Conservation (phyloP, 768 basidiomycete species). For the Hericium erinaceus region DNA sequence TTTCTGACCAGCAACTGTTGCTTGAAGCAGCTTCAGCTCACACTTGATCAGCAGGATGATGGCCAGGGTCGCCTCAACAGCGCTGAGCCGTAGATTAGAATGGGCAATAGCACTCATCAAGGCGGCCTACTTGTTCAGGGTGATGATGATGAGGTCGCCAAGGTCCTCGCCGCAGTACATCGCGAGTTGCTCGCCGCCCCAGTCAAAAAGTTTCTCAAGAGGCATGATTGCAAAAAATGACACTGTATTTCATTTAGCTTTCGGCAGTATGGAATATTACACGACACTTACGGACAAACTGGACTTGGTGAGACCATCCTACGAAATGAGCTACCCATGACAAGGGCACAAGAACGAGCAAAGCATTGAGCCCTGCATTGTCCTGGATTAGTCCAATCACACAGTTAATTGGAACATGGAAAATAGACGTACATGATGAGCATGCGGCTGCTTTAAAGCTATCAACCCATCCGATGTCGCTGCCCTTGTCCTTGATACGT, state of each 20-base stretch:
- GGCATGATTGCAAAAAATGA: conserved; percentile 60
- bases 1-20: conserved; percentile 52
- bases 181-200: conserved; percentile 46
- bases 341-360: conserved; percentile 48
- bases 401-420: neutral
- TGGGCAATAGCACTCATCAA: neutral
- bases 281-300: conserved; percentile 20
- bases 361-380: conserved; percentile 44
- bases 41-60: conserved; percentile 59
- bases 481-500: conserved; percentile 6
- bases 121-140: conserved; percentile 50
- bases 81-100: conserved; percentile 24
- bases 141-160: conserved; percentile 58
- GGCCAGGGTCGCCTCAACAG: conserved; percentile 64
- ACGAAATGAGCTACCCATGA: conserved; percentile 52
- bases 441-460: conserved; percentile 1
- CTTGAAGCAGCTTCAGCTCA: conserved; percentile 62
- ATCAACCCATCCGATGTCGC: conserved; percentile 1
- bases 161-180: conserved; percentile 47
- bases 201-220: conserved; percentile 59
- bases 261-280: neutral
- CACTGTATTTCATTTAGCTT: conserved; percentile 26
- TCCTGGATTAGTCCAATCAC: neutral
- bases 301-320: conserved; percentile 23
- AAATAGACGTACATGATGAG: neutral